Evolutionary conservation across 768 basidiomycete species (phyloP).

Genomic region (Omphalotus guepiniiformis): DNA sequence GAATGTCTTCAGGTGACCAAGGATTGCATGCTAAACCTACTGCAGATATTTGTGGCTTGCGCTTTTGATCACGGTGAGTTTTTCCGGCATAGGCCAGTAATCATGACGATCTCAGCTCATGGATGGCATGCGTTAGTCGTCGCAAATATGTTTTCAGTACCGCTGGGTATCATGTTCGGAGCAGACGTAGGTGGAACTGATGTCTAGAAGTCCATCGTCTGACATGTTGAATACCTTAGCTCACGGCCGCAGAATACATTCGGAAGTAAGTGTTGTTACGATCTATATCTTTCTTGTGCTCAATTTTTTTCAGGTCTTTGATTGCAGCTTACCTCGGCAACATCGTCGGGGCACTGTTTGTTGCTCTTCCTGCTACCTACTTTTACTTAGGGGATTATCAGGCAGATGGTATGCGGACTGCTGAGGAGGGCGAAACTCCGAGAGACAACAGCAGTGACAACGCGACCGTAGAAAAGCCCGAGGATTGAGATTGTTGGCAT

Average conservation of each 20-base stretch:
- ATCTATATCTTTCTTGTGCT: background rate
- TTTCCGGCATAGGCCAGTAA: background rate
- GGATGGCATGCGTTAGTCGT: constrained; percentile 37
- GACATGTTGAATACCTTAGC: constrained; percentile 22
- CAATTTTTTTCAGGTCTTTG: constrained; percentile 40
- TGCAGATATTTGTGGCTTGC: constrained; percentile 64
- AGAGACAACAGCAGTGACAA: background rate
- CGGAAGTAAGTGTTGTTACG: constrained; percentile 40
- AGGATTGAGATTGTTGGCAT: too few species aligned
- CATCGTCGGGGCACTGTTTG: constrained; percentile 58
- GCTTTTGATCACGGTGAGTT: constrained; percentile 64
- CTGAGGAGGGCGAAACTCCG: constrained; percentile 36
- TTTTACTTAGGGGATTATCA: constrained; percentile 56
- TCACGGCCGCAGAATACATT: constrained; percentile 56
- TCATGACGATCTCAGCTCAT: background rate
- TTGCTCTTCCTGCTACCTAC: constrained; percentile 60
- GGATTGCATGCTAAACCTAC: background rate
- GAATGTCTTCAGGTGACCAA: background rate
- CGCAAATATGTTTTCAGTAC: constrained; percentile 76
- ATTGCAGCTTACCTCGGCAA: constrained; percentile 67
- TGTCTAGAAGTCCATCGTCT: background rate
- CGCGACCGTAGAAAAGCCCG: too few species aligned
- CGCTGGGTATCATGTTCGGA: constrained; percentile 66
- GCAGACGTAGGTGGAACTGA: constrained; percentile 44
- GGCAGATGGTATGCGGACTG: constrained; percentile 31